phyloP scores from a whole-genome alignment of 2,329 filamentous ascomycete genomes.

The Didymella lethalis region DNA sequence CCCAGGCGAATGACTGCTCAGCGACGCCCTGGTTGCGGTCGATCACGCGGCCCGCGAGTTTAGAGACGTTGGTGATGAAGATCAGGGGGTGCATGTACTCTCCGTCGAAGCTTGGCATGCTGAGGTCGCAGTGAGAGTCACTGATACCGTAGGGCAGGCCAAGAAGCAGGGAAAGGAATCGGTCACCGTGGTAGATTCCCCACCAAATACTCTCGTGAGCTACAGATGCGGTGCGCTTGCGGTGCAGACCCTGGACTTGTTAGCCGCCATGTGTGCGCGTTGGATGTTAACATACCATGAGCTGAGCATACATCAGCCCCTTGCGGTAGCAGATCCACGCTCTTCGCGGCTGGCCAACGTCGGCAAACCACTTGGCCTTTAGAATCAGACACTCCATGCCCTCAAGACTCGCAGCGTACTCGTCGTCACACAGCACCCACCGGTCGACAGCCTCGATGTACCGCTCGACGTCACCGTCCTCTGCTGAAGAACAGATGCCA shows the following conservation, averaged over 20 bases:
- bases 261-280: conserved; percentile 12
- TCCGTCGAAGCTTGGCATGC: conserved; percentile 37
- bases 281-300: conserved; percentile 55
- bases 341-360: conserved; percentile 63
- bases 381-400: conserved; percentile 63
- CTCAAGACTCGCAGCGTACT: conserved; percentile 60
- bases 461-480: conserved; percentile 56
- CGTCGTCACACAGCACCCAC: conserved; percentile 60
- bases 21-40: conserved; percentile 53
- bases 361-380: conserved; percentile 61
- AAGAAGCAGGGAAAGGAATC: conserved; percentile 61
- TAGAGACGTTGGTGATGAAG: conserved; percentile 48
- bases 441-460: conserved; percentile 58
- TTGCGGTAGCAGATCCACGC: conserved; percentile 62
- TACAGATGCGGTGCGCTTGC: conserved; percentile 45
- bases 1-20: conserved; percentile 49
- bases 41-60: conserved; percentile 54
- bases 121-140: conserved; percentile 51
- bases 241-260: conserved; percentile 48
- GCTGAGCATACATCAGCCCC: conserved; percentile 61
- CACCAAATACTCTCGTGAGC: conserved; percentile 53
- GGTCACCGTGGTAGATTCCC: conserved; percentile 55
- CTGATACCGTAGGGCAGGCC: conserved; percentile 60
- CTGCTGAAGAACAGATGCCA: conserved; percentile 51
- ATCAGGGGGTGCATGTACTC: conserved; percentile 41